Base-by-base conservation (phyloP, 2,329 filamentous ascomycete genomes). In the Drechslera avenae region DNA sequence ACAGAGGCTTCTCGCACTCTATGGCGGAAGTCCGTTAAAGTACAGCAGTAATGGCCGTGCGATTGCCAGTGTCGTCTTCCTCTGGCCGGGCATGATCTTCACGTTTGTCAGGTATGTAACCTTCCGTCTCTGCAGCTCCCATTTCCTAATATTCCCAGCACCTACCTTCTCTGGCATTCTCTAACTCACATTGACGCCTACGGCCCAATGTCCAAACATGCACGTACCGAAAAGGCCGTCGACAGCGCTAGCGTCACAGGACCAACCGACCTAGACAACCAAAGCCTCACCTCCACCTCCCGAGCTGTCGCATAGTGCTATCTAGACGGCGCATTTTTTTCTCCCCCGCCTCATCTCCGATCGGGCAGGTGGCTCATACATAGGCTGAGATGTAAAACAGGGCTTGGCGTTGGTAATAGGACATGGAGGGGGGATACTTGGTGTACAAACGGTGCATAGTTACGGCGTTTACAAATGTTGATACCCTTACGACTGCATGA, bases 1-100 rank as follows among this genome's bases (percentile, higher is more conserved):
- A 2, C 56, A 62, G 50, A 43, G 66, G 53, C 57, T 73, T 59
- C 54, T 77, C 62, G 57, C 68, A 58, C 48, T 71, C 65, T 65
- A 75, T 59, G 69, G 73, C 37, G 62, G 63, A 1, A 71, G 66
- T 53, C 74, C 75, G 7, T 47, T 78, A 33, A 64, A 64, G 30
- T 84, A 84, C 57, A 68, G 75, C 16, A 64, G 79, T 14, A 83
- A 83, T 49, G 75, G 75, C 1, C 70, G 79, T 8, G 79, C 77
- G 7, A 63, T 84, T 46, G 79, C 80, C 1, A 78, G 78, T 32
- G 75, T 79, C 3, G 79, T 83, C 0, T 78, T 84, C 17, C 59
- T 80, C 13, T 85, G 82, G 82, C 69, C 77, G 0, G 82, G 81
- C 0, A 76, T 77, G 60, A 50, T 81, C 1, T 75, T 72, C 13